phyloP scores from a whole-genome alignment of 345 rosid genomes.

The Populus pruinosa region DNA sequence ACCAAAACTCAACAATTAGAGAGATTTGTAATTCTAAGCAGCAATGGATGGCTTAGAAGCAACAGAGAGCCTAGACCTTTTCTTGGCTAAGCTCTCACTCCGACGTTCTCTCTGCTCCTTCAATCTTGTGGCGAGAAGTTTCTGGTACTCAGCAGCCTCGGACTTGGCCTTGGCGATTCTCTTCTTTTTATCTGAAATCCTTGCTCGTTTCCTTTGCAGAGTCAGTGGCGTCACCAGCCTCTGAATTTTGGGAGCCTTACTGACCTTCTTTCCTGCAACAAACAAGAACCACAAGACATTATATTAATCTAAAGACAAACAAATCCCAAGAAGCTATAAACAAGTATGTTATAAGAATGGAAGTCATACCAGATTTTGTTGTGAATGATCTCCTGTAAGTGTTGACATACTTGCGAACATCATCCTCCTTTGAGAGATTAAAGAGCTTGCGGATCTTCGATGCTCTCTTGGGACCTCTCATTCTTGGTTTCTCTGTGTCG shows the following conservation, averaged over 20 bases:
- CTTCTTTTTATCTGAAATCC: slow-evolving; percentile 29
- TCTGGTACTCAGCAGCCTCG: slow-evolving; percentile 27
- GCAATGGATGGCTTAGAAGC: slow-evolving; percentile 29
- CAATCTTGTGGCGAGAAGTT: slow-evolving; percentile 29
- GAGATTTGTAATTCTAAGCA: slow-evolving; percentile 1
- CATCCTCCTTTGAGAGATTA: slow-evolving; percentile 74
- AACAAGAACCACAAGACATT: not conserved
- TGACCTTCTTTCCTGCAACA: slow-evolving; percentile 25
- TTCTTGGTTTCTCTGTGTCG: slow-evolving; percentile 67
- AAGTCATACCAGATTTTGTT: slow-evolving; percentile 50
- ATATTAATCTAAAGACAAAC: not conserved
- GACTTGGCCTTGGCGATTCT: slow-evolving; percentile 30
- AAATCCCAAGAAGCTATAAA: not conserved
- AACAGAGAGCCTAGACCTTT: slow-evolving; percentile 24
- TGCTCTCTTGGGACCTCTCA: slow-evolving; percentile 87
- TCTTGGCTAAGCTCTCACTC: slow-evolving; percentile 31
- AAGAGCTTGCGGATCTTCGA: slow-evolving; percentile 75
- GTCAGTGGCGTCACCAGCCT: slow-evolving; percentile 27
- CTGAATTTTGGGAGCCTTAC: slow-evolving; percentile 32
- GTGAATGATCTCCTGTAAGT: slow-evolving; percentile 78
- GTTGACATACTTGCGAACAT: slow-evolving; percentile 75
- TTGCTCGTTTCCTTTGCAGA: slow-evolving; percentile 25
- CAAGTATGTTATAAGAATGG: not conserved
- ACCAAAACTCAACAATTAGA: slow-evolving; percentile 5
- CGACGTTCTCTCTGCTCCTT: slow-evolving; percentile 33